Conservation (phyloP, 148 eudicot genomes). For the Camellia lanceoleosa region DNA sequence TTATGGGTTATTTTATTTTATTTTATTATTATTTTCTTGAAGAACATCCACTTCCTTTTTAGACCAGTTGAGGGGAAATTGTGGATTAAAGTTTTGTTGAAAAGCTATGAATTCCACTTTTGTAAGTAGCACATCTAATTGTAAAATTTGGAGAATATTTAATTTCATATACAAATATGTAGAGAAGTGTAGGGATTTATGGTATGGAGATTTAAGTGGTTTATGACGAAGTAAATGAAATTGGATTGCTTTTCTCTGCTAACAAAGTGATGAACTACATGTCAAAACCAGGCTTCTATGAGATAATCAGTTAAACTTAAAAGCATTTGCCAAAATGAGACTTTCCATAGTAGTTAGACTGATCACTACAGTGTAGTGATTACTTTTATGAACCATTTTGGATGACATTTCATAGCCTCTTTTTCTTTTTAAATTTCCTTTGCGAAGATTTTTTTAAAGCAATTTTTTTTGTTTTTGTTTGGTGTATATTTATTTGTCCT, state of each 20-base stretch:
- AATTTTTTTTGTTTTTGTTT: too few relatives aligned
- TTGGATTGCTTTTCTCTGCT: neutral
- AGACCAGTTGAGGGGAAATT: too few relatives aligned
- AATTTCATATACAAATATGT: too few relatives aligned
- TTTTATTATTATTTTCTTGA: neutral
- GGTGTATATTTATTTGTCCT: too few relatives aligned
- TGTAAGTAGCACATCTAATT: too few relatives aligned
- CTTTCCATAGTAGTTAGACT: neutral
- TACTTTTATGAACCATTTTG: neutral
- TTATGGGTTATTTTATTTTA: slow-evolving; percentile 45
- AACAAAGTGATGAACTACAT: too few relatives aligned
- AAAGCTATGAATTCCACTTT: too few relatives aligned
- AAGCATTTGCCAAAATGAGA: neutral
- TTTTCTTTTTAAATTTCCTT: neutral
- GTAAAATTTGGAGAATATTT: too few relatives aligned
- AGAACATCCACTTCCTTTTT: neutral
- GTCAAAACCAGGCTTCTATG: neutral
- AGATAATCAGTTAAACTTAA: neutral
- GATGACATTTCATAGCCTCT: neutral
- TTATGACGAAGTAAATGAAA: too few relatives aligned
- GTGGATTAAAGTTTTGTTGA: too few relatives aligned
- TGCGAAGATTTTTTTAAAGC: neutral
- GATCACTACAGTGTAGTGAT: neutral
- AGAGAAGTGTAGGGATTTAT: too few relatives aligned
- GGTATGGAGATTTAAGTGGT: too few relatives aligned